Base-by-base conservation (phyloP, 2,329 filamentous ascomycete genomes). In the Eurotiales sp. region DNA sequence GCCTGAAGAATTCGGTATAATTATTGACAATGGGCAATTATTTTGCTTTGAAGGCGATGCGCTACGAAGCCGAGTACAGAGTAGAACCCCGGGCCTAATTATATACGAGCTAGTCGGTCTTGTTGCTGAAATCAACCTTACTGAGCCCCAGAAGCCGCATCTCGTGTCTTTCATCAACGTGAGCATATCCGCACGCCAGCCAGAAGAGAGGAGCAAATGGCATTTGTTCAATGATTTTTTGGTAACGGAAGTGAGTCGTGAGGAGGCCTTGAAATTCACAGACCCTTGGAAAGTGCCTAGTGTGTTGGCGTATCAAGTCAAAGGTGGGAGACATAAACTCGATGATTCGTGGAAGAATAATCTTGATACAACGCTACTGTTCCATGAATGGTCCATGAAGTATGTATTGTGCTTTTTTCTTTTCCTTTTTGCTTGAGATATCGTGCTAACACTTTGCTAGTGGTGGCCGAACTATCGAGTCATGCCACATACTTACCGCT, bases 171-270 rank as follows among this genome's bases (percentile, higher is more conserved):
- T 95, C 68, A 84, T 96, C 59, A 95, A 99, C 66, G 87, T 90
- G 81, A 75, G 69, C 39, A 64, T 74, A 4, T 75, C 68, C 8
- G 64, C 66, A 21, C 61, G 62, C 6, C 58, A 68, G 27, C 67
- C 79, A 0, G 78, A 82, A 1, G 75, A 74, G 3, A 79, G 83
- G 56, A 86, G 82, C 61, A 85, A 86, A 60, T 99, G 95, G 95
- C 90, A 97, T 70, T 72, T 99, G 1, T 96, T 99, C 74, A 99
- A 99, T 61, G 93, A 99, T 70, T 99, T 99, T 63, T 73, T 96
- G 30, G 95, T 99, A 19, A 83, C 88, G 11, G 84, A 86, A 8
- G 82, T 96, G 14, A 82, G 85, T 27, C 80, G 82, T 23, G 85
- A 90, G 55, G 92, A 99, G 65, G 95, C 92, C 0, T 76, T 97